Evolutionary conservation across 345 rosid species (phyloP).

Genomic region (Camelina sativa): DNA sequence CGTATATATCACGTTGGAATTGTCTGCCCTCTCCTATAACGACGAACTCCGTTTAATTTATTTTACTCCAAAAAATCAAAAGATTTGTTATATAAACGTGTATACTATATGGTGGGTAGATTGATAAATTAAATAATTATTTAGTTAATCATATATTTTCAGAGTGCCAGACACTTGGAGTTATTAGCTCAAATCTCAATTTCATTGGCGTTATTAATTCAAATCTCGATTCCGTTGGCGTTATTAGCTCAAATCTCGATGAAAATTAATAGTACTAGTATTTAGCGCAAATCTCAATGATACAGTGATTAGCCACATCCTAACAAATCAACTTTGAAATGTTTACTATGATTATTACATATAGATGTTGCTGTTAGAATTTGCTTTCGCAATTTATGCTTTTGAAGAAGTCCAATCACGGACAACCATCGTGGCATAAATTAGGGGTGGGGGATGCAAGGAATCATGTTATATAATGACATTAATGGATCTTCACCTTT

Average conservation of each 20-base stretch:
- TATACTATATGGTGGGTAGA: neutral
- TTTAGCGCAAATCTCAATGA: too few species aligned
- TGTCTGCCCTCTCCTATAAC: neutral
- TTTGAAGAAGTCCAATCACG: neutral
- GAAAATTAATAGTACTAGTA: neutral
- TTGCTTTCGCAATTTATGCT: neutral
- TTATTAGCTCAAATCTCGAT: neutral
- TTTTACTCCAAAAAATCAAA: neutral
- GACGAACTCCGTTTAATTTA: neutral
- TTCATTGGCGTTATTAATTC: neutral
- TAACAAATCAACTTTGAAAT: neutral
- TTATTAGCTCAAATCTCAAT: neutral
- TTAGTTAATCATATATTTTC: neutral
- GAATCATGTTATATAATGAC: neutral
- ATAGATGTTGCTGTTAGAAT: neutral
- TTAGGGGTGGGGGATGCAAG: neutral
- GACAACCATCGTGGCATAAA: neutral
- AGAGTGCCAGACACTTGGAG: neutral
- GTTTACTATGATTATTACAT: neutral
- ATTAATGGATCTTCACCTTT: neutral
- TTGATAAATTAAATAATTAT: neutral
- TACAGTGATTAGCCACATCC: neutral
- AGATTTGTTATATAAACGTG: neutral
- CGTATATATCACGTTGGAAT: neutral
- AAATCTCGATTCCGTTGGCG: neutral